These are phyloP conservation scores for Spencermartinsiella europaea DNA, from an alignment of 805 yeast genomes.

Conservation along the genomic window DNA sequence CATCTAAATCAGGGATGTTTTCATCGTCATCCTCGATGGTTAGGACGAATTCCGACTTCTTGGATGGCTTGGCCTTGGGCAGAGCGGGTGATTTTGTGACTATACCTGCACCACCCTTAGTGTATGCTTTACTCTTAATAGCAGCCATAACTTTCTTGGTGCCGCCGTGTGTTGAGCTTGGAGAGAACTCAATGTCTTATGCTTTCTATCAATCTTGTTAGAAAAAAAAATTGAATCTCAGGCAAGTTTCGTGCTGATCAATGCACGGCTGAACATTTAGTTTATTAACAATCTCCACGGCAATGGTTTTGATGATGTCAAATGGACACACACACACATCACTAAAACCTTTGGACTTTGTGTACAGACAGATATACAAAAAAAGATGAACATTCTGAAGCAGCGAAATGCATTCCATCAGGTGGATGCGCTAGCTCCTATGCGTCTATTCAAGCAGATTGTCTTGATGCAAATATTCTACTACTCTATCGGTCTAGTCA, in stretches of 20 bases:
- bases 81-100: slow-evolving; percentile 1
- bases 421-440: slow-evolving; percentile 49
- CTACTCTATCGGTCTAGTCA: slow-evolving; percentile 62
- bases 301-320: too few relatives aligned
- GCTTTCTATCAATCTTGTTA: too few relatives aligned
- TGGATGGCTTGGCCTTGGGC: slow-evolving; percentile 27
- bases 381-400: slow-evolving; percentile 8
- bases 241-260: too few relatives aligned
- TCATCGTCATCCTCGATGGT: slow-evolving; percentile 81
- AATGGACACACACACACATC: too few relatives aligned
- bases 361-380: too few relatives aligned
- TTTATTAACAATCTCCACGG: too few relatives aligned
- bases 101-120: slow-evolving; percentile 6
- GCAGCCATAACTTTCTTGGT: slow-evolving; percentile 1
- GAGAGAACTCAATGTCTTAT: too few relatives aligned
- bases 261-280: too few relatives aligned
- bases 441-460: slow-evolving; percentile 63
- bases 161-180: too few relatives aligned
- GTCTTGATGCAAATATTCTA: slow-evolving; percentile 71
- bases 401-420: slow-evolving; percentile 21
- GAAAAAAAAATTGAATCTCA: too few relatives aligned
- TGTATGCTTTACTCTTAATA: background rate
- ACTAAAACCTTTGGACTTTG: too few relatives aligned
- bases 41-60: slow-evolving; percentile 64
- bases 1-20: slow-evolving; percentile 52